Evolutionary conservation across 495 filamentous ascomycete species (phyloP), one percentile per base, ranked within the genome.

Genomic region (Neurospora discreta): DNA sequence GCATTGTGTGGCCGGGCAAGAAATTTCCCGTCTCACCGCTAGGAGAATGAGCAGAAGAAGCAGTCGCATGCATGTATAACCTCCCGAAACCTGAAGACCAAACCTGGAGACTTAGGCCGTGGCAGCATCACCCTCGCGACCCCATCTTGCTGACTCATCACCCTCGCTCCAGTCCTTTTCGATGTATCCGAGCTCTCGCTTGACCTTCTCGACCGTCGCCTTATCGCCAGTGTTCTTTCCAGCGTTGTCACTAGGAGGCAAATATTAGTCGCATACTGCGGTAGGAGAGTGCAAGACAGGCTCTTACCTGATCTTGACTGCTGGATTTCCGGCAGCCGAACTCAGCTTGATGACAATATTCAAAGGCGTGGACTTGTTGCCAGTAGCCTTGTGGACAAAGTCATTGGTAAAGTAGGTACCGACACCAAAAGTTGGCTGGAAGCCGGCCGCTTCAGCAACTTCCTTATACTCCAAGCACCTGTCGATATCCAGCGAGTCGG

Each of bases 261-360:
- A 1, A 33, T 26, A 70, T 80, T 58, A 78, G 72, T 42, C 16
- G 5, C 20, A 30, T 13, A 3, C 2, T 13, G 44, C 10, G 5
- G 10, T 5, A 40, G 8, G 6, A 44, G 9, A 3, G 36, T n/a
- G n/a, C 15, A 10, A 39, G 39, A 39, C 75, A 8, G 39, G 10
- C 9, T 70, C 73, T 75, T 20, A 82, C 81, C 81, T 98, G 73
- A 99, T 93, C 85, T 99, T 99, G 75, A 99, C 87, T 0, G 94
- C 93, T 0, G 91, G 89, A n/a, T 88, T 87, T 9, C 94, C 94
- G 26, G 84, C 88, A 0, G 94, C 95, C 15, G 92, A 92, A 70
- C 91, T 89, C 67, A 99, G 86, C 82, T 99, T 99, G 83, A 99
- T 97, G 74, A 99, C 95, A 74, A 99, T 99, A 75, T 99, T 99